Evolutionary conservation across 2,329 filamentous ascomycete genomes (phyloP), one percentile per base, ranked within the genome.

Genomic region (Alternaria sp.): DNA sequence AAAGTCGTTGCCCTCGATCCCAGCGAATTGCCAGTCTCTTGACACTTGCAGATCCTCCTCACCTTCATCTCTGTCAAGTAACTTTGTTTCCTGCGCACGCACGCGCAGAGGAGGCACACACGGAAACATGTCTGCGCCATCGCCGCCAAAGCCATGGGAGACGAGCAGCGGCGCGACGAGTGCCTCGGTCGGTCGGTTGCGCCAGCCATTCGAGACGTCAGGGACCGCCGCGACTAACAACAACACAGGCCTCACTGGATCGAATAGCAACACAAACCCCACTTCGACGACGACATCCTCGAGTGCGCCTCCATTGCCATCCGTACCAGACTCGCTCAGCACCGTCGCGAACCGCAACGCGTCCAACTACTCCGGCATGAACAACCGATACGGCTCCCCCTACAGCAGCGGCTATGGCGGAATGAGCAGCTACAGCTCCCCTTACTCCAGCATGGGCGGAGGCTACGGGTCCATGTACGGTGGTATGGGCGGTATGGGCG

Each of bases 61-160:
- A 40, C 56, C 56, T 29, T 45, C 58, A 45, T 56, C 51, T 23
- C 51, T 41, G 54, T 28, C 29, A 21, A 58, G 14, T 24, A n/a
- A 21, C 39, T 34, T 41, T 17, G 40, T 42, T 39, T 42, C 10
- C 36, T 56, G 45, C 66, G 68, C 60, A 64, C 63, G 64, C 65
- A 57, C 57, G 63, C 58, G 62, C 61, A 64, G 66, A 75, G 60
- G 60, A 56, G 60, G 61, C 51, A 67, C 54, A 61, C 42, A 50
- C 40, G 52, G 45, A 71, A 60, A 70, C 65, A 87, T 87, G 84
- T 84, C 85, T 72, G 81, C 84, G 66, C 81, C 82, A 65, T 97
- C 94, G 78, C 95, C 95, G 75, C 95, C 95, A 55, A 99, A 99
- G 81, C 95, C 95, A 45, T 99, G 95, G 95, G 95, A 99, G 81